Evolutionary conservation across 176 grass and related monocot species (phyloP).

Genomic region (Phragmites australis): DNA sequence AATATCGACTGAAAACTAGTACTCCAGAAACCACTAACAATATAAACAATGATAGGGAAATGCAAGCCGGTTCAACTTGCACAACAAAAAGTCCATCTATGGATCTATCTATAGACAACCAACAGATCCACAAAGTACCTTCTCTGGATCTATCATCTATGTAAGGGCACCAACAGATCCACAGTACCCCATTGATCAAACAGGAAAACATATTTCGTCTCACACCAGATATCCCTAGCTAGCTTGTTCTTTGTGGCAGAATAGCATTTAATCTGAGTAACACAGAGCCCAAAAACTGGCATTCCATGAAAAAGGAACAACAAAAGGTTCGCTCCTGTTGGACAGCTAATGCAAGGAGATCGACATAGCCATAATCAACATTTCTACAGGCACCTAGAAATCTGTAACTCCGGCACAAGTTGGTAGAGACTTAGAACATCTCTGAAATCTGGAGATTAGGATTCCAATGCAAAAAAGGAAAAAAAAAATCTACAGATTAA

Average conservation of each 20-base stretch:
- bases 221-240: not conserved
- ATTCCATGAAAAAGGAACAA: not conserved
- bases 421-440: not conserved
- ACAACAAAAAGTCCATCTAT: not conserved
- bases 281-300: not conserved
- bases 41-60: not conserved
- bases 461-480: not conserved
- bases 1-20: not conserved
- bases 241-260: not conserved
- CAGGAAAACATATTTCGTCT: not conserved
- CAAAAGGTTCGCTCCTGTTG: not conserved
- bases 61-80: not conserved
- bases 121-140: not conserved
- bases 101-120: conserved; percentile 11
- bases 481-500: not conserved
- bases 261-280: not conserved
- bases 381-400: not conserved
- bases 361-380: not conserved
- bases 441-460: not conserved
- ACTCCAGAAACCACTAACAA: not conserved
- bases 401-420: not conserved
- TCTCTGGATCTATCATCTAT: not conserved
- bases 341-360: not conserved
- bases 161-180: not conserved
- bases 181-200: not conserved